Percentiles rank a stretch among this genome's conserved stretches.
Evolutionary conservation across 495 filamentous ascomycete species (phyloP).

Genomic region (Xylaria castorea): DNA sequence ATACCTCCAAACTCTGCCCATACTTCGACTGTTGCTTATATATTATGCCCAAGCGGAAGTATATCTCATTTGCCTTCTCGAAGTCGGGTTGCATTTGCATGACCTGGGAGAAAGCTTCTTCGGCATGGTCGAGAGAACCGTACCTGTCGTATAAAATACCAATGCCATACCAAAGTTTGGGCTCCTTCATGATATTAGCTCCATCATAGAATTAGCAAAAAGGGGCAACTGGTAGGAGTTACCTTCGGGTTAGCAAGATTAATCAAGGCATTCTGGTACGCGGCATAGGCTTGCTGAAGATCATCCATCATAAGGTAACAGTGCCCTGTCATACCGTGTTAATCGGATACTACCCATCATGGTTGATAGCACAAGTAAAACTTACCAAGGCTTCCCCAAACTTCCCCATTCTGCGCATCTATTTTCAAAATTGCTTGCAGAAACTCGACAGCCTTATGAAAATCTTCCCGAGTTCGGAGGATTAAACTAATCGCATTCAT

Average conservation of each 20-base stretch:
- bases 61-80: constrained; percentile 99
- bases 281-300: constrained; percentile 95
- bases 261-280: constrained; percentile 94
- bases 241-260: constrained; percentile 96
- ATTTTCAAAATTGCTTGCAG: constrained; percentile 90
- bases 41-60: constrained; percentile 97
- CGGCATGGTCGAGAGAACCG: constrained; percentile 94
- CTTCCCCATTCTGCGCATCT: constrained; percentile 87
- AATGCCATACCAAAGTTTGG: constrained; percentile 98
- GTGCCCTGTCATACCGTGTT: constrained; percentile 65
- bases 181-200: constrained; percentile 68
- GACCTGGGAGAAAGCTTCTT: constrained; percentile 97
- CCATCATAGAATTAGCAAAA: neutral
- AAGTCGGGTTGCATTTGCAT: constrained; percentile 99
- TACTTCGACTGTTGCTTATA: constrained; percentile 99
- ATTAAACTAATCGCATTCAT: constrained; percentile 96
- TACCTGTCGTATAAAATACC: constrained; percentile 98
- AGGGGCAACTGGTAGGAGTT: constrained; percentile 31
- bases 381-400: constrained; percentile 92
- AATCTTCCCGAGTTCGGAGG: constrained; percentile 88
- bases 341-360: constrained; percentile 27
- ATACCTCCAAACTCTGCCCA: constrained; percentile 85
- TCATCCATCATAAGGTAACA: constrained; percentile 99
- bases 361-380: constrained; percentile 24
- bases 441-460: constrained; percentile 92